Percentiles rank a stretch among this genome's conserved stretches.
Evolutionary conservation across 768 basidiomycete species (phyloP).

Genomic region (Auricularia sp.): DNA sequence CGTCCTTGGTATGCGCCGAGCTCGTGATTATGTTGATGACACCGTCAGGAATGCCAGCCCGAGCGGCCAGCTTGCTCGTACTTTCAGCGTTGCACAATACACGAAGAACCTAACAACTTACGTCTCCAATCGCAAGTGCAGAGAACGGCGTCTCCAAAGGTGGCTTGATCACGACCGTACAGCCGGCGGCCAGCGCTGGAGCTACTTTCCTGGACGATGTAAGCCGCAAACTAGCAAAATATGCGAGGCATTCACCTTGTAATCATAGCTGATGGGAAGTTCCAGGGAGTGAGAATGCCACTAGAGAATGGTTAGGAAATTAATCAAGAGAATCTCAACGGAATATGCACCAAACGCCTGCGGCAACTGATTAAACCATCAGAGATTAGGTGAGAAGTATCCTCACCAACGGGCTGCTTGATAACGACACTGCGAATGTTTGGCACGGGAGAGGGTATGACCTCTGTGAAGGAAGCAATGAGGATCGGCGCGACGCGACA

Average conservation of each 20-base stretch:
- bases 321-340: background rate
- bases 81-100: slow-evolving; percentile 4
- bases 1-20: slow-evolving; percentile 70
- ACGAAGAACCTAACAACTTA: slow-evolving; percentile 19
- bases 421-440: slow-evolving; percentile 77
- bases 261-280: slow-evolving; percentile 88
- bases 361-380: too few species aligned
- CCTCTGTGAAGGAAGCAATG: slow-evolving; percentile 36
- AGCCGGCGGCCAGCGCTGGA: slow-evolving; percentile 90
- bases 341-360: background rate
- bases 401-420: slow-evolving; percentile 76
- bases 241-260: slow-evolving; percentile 16
- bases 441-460: slow-evolving; percentile 66
- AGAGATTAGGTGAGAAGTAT: background rate
- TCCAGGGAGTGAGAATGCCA: slow-evolving; percentile 78
- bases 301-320: slow-evolving; percentile 25
- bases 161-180: slow-evolving; percentile 90
- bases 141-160: slow-evolving; percentile 94
- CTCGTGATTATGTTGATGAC: slow-evolving; percentile 94
- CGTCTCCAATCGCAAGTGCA: slow-evolving; percentile 84
- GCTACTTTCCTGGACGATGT: slow-evolving; percentile 76
- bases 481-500: background rate
- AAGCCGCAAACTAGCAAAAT: slow-evolving; percentile 10
- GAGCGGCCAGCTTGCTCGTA: slow-evolving; percentile 51
- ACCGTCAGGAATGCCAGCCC: slow-evolving; percentile 91